Conservation (phyloP, 768 basidiomycete genomes). For the Boletus eberwhitei region DNA sequence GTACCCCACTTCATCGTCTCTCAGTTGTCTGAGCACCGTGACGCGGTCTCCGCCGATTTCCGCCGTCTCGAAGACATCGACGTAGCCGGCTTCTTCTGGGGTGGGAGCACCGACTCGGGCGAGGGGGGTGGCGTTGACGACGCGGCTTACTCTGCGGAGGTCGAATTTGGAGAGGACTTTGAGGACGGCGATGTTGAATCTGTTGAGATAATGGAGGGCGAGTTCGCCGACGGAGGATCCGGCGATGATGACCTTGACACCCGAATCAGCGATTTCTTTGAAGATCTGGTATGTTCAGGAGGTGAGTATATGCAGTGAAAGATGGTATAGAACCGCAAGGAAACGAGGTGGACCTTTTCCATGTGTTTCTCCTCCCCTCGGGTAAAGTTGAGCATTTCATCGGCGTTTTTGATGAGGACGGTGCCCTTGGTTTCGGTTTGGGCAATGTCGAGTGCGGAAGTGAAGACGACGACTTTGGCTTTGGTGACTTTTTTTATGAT, state of each 20-base stretch:
- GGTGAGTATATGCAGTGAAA: neutral
- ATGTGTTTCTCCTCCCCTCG: slow-evolving; percentile 94
- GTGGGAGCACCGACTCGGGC: slow-evolving; percentile 95
- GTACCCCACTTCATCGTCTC: slow-evolving; percentile 61
- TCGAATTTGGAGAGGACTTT: slow-evolving; percentile 99
- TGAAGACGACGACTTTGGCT: slow-evolving; percentile 95
- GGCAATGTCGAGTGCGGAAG: slow-evolving; percentile 85
- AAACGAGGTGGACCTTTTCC: slow-evolving; percentile 58
- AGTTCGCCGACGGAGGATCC: slow-evolving; percentile 94
- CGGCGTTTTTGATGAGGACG: slow-evolving; percentile 89
- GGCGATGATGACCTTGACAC: slow-evolving; percentile 90
- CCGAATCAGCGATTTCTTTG: slow-evolving; percentile 95
- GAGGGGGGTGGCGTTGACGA: slow-evolving; percentile 93
- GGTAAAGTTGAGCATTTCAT: slow-evolving; percentile 97
- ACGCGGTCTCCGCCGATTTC: slow-evolving; percentile 98
- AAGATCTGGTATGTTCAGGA: slow-evolving; percentile 63
- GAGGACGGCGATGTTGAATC: slow-evolving; percentile 89
- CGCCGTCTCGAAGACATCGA: slow-evolving; percentile 92
- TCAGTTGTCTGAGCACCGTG: slow-evolving; percentile 88
- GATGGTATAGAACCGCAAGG: neutral
- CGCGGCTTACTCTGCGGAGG: slow-evolving; percentile 87
- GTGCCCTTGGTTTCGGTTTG: slow-evolving; percentile 99
- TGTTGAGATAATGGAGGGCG: slow-evolving; percentile 94
- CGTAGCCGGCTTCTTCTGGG: slow-evolving; percentile 90
- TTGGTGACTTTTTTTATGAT: slow-evolving; percentile 76